Percentiles rank a stretch among this genome's conserved stretches.
phyloP scores from a whole-genome alignment of 441 rosid species.

The Populus hybrid region DNA sequence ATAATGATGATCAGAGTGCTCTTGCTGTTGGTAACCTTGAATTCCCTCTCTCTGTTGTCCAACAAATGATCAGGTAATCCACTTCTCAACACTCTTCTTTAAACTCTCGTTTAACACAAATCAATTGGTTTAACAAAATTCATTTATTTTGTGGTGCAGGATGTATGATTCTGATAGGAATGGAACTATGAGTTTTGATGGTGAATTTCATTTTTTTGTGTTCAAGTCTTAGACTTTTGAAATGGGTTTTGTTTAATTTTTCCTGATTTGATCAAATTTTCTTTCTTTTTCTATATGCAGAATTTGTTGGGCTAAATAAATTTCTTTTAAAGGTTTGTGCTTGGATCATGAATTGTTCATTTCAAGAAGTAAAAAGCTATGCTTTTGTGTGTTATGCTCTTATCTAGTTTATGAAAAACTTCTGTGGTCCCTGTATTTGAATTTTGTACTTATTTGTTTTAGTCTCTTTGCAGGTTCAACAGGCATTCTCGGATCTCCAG shows the following conservation, averaged over 20 bases:
- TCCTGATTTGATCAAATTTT: background rate
- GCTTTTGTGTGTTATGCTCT: background rate
- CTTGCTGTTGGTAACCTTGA: conserved; percentile 60
- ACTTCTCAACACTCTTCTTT: background rate
- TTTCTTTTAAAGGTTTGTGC: conserved; percentile 56
- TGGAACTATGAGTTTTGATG: conserved; percentile 69
- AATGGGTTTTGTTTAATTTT: background rate
- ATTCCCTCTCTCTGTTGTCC: conserved; percentile 52
- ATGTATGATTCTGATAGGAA: conserved; percentile 70
- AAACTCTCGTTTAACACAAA: background rate
- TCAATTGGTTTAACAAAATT: background rate
- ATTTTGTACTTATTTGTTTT: background rate
- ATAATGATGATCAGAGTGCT: conserved; percentile 39
- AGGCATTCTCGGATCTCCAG: conserved; percentile 56
- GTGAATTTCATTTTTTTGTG: conserved; percentile 15
- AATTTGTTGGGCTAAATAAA: conserved; percentile 62
- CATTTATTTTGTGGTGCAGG: conserved; percentile 27
- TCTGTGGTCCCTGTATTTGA: background rate
- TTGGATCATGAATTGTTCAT: background rate
- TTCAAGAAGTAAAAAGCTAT: background rate
- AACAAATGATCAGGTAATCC: conserved; percentile 65
- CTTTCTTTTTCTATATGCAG: conserved; percentile 28
- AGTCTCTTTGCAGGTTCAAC: conserved; percentile 50
- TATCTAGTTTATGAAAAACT: background rate
- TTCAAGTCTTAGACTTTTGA: background rate